Evolutionary conservation across 2,329 filamentous ascomycete species (phyloP).

Genomic region (Thelonectria blattea): DNA sequence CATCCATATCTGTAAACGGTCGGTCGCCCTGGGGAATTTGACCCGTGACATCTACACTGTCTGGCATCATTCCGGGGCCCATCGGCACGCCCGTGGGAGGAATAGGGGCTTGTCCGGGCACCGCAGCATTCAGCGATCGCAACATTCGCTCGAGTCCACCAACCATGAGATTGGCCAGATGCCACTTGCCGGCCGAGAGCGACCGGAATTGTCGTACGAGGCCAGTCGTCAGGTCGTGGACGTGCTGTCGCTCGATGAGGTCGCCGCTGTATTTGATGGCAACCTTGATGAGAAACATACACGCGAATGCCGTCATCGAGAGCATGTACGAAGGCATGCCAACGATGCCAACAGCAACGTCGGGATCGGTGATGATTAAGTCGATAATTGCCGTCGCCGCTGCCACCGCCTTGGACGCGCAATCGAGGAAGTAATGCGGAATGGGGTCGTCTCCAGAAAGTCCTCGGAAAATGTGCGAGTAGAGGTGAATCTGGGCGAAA

Average conservation of each 20-base stretch:
- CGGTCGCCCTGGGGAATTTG: slow-evolving; percentile 31
- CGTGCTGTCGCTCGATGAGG: slow-evolving; percentile 47
- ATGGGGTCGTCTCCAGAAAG: slow-evolving; percentile 42
- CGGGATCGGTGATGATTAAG: slow-evolving; percentile 49
- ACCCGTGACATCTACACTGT: slow-evolving; percentile 25
- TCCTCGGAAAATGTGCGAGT: slow-evolving; percentile 50
- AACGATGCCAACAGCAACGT: slow-evolving; percentile 47
- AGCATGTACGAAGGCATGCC: slow-evolving; percentile 59
- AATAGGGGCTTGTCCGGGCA: slow-evolving; percentile 23
- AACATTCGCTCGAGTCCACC: slow-evolving; percentile 52
- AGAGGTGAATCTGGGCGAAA: slow-evolving; percentile 50
- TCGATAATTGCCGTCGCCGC: slow-evolving; percentile 53
- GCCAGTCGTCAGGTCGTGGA: slow-evolving; percentile 47
- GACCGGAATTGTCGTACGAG: slow-evolving; percentile 50
- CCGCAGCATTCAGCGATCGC: slow-evolving; percentile 21
- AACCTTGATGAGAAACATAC: slow-evolving; percentile 57
- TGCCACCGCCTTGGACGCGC: slow-evolving; percentile 40
- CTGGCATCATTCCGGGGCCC: slow-evolving; percentile 20
- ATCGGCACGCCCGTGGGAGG: slow-evolving; percentile 10
- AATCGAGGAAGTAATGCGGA: slow-evolving; percentile 44
- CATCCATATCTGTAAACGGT: slow-evolving; percentile 34
- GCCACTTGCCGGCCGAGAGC: slow-evolving; percentile 51
- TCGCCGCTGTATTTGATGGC: slow-evolving; percentile 51
- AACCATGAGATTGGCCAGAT: slow-evolving; percentile 56
- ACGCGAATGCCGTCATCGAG: slow-evolving; percentile 60